These are phyloP conservation scores for Penicillium steckii DNA, from an alignment of 495 filamentous ascomycete species.

Conservation along the genomic window DNA sequence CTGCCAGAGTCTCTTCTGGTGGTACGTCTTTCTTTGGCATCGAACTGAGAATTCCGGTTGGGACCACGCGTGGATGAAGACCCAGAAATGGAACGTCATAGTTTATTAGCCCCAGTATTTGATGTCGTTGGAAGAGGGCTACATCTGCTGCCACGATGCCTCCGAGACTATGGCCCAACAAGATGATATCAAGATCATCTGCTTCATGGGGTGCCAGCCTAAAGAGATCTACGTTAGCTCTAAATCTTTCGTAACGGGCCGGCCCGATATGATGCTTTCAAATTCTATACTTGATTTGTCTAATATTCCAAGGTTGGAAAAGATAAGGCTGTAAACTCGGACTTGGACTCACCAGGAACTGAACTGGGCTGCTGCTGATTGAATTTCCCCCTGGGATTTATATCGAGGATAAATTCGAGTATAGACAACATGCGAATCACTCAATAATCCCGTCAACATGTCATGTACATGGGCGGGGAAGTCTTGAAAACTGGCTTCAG, in stretches of 20 bases:
- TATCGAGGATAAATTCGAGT: slow-evolving; percentile 92
- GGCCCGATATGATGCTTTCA: not conserved
- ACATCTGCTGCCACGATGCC: slow-evolving; percentile 82
- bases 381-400: slow-evolving; percentile 73
- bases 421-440: slow-evolving; percentile 75
- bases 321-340: too few relatives aligned
- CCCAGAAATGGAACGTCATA: slow-evolving; percentile 87
- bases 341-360: slow-evolving; percentile 62
- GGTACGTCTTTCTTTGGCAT: slow-evolving; percentile 55
- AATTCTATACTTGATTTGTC: too few relatives aligned
- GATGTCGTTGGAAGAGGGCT: slow-evolving; percentile 63
- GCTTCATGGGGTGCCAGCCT: slow-evolving; percentile 78
- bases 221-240: slow-evolving; percentile 5
- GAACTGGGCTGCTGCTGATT: slow-evolving; percentile 75
- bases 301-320: too few relatives aligned
- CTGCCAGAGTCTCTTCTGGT: slow-evolving; percentile 27
- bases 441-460: slow-evolving; percentile 63
- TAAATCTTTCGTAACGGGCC: not conserved
- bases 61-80: slow-evolving; percentile 83
- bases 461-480: slow-evolving; percentile 88
- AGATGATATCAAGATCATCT: slow-evolving; percentile 70
- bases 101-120: slow-evolving; percentile 77
- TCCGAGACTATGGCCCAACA: slow-evolving; percentile 90
- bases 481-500: slow-evolving; percentile 80
- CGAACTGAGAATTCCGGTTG: slow-evolving; percentile 73